Evolutionary conservation across 2,329 filamentous ascomycete species (phyloP).

Genomic region (Albifimbria verrucaria): DNA sequence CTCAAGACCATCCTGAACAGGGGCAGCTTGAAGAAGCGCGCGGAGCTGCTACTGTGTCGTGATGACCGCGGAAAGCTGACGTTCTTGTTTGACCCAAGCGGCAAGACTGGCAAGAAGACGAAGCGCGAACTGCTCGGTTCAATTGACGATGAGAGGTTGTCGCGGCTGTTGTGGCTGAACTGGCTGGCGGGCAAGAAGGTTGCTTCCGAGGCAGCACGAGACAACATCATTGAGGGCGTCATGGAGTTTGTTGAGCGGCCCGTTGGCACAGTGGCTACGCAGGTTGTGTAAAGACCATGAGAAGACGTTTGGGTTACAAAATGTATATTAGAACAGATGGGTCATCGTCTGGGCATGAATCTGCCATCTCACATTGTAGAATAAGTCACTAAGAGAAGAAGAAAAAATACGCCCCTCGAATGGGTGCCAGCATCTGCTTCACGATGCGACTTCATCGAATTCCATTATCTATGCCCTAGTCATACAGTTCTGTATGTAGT

Average conservation of each 20-base stretch:
- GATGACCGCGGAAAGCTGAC: constrained; percentile 63
- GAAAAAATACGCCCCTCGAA: too few relatives aligned
- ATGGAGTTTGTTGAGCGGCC: constrained; percentile 86
- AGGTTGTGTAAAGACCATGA: constrained; percentile 52
- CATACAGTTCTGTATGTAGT: too few relatives aligned
- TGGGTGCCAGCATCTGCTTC: too few relatives aligned
- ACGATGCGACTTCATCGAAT: too few relatives aligned
- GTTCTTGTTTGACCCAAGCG: constrained; percentile 56
- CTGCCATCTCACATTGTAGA: too few relatives aligned
- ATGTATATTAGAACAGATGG: constrained; percentile 15
- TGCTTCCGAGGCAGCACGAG: constrained; percentile 76
- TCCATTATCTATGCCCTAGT: too few relatives aligned
- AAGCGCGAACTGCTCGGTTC: constrained; percentile 60
- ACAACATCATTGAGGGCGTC: constrained; percentile 81
- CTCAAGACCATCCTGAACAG: constrained; percentile 83
- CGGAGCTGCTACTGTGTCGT: constrained; percentile 71
- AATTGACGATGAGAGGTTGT: constrained; percentile 75
- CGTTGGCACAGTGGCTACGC: constrained; percentile 79
- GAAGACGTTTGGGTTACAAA: neutral
- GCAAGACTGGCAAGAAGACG: constrained; percentile 46
- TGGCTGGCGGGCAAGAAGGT: constrained; percentile 86
- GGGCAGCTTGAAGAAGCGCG: constrained; percentile 75
- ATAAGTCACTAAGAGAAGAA: too few relatives aligned
- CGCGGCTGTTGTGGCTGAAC: constrained; percentile 80
- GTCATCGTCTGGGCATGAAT: too few relatives aligned